phyloP scores from a whole-genome alignment of 305 asterid genomes.

The Nicotiana rustica region DNA sequence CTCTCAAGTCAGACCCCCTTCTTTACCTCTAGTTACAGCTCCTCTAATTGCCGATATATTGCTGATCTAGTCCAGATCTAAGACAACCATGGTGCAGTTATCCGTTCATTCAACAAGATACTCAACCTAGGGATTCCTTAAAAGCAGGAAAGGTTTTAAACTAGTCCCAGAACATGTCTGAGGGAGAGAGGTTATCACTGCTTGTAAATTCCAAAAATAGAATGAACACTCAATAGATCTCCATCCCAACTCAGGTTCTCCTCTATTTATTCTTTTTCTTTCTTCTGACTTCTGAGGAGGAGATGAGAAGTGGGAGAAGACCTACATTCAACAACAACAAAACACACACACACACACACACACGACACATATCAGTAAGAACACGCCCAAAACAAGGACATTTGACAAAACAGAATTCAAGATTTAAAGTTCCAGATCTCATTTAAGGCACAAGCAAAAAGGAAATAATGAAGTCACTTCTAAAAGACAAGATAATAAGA shows the following conservation, averaged over 20 bases:
- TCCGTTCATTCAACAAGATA: neutral
- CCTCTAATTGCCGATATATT: neutral
- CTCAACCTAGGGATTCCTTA: neutral
- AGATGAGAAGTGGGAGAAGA: neutral
- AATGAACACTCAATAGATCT: neutral
- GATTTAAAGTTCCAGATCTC: neutral
- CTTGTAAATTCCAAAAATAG: neutral
- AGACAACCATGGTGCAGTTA: neutral
- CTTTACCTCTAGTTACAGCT: neutral
- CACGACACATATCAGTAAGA: neutral
- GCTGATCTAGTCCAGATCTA: neutral
- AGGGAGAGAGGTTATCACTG: neutral
- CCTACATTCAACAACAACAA: neutral
- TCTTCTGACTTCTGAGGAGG: neutral
- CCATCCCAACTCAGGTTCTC: neutral
- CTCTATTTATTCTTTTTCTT: neutral
- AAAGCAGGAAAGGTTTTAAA: neutral
- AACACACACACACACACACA: neutral
- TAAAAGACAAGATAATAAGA: neutral
- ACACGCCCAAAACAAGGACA: neutral
- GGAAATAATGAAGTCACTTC: neutral
- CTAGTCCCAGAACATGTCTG: neutral
- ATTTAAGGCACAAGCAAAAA: constrained; percentile 5
- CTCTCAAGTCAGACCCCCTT: neutral
- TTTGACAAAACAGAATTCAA: neutral